A percentile compares a stretch with the other conserved stretches of the same genome.
phyloP scores from a whole-genome alignment of 345 rosid genomes.

The Excoecaria agallocha region DNA sequence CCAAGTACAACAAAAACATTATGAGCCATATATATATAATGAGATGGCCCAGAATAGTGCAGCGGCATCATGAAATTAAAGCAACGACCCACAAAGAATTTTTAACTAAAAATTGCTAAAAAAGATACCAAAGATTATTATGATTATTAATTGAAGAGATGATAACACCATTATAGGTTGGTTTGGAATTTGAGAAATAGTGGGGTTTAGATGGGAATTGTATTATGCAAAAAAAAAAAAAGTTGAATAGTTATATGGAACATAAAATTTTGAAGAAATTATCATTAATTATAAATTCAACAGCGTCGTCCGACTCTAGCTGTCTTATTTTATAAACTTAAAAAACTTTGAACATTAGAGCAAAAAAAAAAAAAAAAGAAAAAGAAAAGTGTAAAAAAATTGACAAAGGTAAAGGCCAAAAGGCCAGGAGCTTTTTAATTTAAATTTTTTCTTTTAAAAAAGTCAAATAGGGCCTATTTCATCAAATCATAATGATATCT shows the following conservation, averaged over 20 bases:
- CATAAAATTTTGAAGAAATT: too few species aligned
- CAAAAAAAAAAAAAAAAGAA: too few species aligned
- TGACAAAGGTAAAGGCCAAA: slow-evolving; percentile 31
- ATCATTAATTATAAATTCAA: too few species aligned
- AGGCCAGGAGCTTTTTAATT: slow-evolving; percentile 47
- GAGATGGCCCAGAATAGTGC: slow-evolving; percentile 10
- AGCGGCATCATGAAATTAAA: not conserved
- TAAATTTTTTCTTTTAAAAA: slow-evolving; percentile 22
- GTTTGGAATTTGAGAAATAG: slow-evolving; percentile 59
- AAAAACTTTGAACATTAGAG: too few species aligned
- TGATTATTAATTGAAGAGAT: slow-evolving; percentile 38
- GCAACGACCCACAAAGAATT: slow-evolving; percentile 1
- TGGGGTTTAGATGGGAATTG: slow-evolving; percentile 31
- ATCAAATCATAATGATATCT: slow-evolving; percentile 67
- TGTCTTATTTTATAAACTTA: too few species aligned
- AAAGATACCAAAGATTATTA: not conserved
- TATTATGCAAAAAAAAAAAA: not conserved
- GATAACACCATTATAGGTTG: slow-evolving; percentile 42
- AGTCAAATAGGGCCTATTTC: slow-evolving; percentile 66
- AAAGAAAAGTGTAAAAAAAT: not conserved
- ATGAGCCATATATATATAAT: not conserved
- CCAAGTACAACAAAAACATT: slow-evolving; percentile 5
- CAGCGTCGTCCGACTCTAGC: too few species aligned
- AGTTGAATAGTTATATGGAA: too few species aligned
- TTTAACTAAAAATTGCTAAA: not conserved